Base-by-base conservation (phyloP, 495 filamentous ascomycete genomes). In the Extremus antarcticus region DNA sequence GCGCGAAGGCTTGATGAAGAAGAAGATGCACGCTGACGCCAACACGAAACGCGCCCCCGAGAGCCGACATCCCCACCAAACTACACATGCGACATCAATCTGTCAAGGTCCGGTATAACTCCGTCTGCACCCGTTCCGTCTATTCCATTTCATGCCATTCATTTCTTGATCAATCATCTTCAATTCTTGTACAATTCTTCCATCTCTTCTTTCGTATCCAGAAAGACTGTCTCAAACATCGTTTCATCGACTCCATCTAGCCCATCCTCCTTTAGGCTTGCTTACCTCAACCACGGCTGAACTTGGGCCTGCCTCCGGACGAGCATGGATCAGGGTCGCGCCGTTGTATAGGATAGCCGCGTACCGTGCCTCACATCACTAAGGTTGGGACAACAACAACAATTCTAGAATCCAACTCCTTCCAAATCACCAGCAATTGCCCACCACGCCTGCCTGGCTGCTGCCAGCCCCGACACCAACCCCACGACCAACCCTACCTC, bases 401-500 rank as follows among this genome's bases (percentile, higher is more conserved):
- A 40, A 9, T 40, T n/a, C n/a, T 40, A 17, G 7, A 17, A 17
- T n/a, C n/a, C 4, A 17, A 4, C 43, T 17, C 20, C n/a, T 45
- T 4, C 43, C 20, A 45, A 22, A 22, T 17, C 4, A 45, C 43
- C 20, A 10, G 43, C 43, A 35, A 13, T 35, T 24, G 15, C 46
- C 19, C 17, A 21, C 23, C 19, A n/a, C n/a, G n/a, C n/a, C n/a
- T n/a, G n/a, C n/a, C n/a, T n/a, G n/a, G n/a, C n/a, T n/a, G n/a
- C n/a, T n/a, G n/a, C n/a, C 19, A 13, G 11, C 24, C 20, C 13
- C 3, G 8, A 43, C 32, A 16, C 1, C 54, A 39, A 54, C 32
- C 54, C 25, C 54, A 20, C 54, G 38, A 48, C 21, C 29, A 21
- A 20, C 21, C 23, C 56, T 24, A 3, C 51, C 24, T 17, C 43